Percentiles rank a stretch among this genome's conserved stretches.
Evolutionary conservation across 345 rosid species (phyloP).

Genomic region (Citrus inodora): DNA sequence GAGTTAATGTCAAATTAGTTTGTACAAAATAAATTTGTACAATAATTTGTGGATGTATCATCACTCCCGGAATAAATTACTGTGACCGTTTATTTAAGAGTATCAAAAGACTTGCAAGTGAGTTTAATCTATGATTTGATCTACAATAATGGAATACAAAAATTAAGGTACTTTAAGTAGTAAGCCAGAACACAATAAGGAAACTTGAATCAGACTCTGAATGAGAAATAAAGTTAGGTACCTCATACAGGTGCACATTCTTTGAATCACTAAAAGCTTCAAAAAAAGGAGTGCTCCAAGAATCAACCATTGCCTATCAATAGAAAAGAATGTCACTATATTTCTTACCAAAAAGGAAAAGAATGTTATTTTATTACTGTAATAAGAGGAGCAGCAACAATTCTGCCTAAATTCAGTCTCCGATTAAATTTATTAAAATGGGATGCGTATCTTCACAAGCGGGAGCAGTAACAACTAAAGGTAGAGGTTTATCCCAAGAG

Average conservation of each 20-base stretch:
- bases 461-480: neutral
- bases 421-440: neutral
- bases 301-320: conserved; percentile 66
- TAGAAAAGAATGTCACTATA: conserved; percentile 3
- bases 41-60: too few species aligned
- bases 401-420: neutral
- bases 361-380: neutral
- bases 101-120: neutral
- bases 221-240: conserved; percentile 24
- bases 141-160: neutral
- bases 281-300: conserved; percentile 81
- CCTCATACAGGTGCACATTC: conserved; percentile 76
- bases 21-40: too few species aligned
- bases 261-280: conserved; percentile 50
- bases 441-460: neutral
- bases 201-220: neutral
- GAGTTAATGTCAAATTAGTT: too few species aligned
- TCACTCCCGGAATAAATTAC: neutral
- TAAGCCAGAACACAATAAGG: neutral
- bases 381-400: neutral
- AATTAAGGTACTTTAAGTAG: neutral
- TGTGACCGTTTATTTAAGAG: neutral
- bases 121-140: neutral
- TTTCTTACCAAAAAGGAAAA: neutral
- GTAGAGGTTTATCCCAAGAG: neutral